Evolutionary conservation across 169 alveolate genomes (phyloP), one percentile per base, ranked within the genome.

Genomic region (Eimeria necatrix): DNA sequence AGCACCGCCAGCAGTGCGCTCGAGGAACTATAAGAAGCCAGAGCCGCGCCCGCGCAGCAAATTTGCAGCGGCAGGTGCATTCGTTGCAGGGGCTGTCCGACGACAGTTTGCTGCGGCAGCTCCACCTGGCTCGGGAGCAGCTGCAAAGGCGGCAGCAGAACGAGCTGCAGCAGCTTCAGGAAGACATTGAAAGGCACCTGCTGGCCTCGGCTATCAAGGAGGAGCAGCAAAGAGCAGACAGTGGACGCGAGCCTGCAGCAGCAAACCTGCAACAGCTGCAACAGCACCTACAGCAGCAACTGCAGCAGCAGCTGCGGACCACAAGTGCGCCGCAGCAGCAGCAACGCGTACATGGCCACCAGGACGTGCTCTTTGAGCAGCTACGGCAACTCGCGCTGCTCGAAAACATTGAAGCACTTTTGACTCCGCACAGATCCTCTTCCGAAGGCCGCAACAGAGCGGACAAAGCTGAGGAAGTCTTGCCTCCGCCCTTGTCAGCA

Each of bases 1-100:
- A 74, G 86, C 86, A 74, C 59, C 22, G 86, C n/a, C 86, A 41
- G 53, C 86, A 41, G 51, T 70, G 80, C 59, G 86, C 60, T 4
- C 18, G 59, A n/a, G 59, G 32, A 14, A 46, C 14, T 14, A 12
- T 5, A 18, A 74, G 24, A 16, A 56, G 32, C 24, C 86, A 12
- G 60, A 48, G 59, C 61, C 51, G 86, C 24, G 18, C 26, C n/a
- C 51, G n/a, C 24, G 80, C 80, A 18, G 59, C 24, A 10, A n/a
- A 70, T 18, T 32, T 18, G 81, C 81, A 70, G 81, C 81, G 81
- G 81, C 81, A 70, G 18, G 18, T 70, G 32, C 18, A 70, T 7
- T 4, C 51, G 46, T 18, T 26, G 48, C 46, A n/a, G 6, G 49
- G 10, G 49, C 6, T 5, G 51, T 12, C 24, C 12, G 48, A 70